These are phyloP conservation scores for Globisporangium paroecandrum DNA, from an alignment of 352 stramenopile species.

Conservation along the genomic window DNA sequence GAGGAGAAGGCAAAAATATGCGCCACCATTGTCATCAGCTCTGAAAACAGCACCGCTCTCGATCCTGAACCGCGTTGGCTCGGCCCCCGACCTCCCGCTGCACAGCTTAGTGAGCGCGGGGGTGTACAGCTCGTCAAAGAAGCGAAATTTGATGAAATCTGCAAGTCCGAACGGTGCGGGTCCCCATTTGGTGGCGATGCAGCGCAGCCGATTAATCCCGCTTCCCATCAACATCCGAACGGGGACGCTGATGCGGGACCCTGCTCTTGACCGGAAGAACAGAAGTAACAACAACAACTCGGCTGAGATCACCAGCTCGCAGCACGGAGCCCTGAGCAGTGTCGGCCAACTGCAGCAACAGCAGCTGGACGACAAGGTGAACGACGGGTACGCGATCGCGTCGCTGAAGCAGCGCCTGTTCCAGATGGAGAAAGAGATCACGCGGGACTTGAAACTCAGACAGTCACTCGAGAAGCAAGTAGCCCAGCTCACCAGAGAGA, in stretches of 20 bases:
- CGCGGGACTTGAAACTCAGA: constrained; percentile 18
- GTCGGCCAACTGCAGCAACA: constrained; percentile 22
- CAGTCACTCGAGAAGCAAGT: constrained; percentile 41
- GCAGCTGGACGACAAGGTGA: constrained; percentile 22
- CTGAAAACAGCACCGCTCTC: constrained; percentile 16
- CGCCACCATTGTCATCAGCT: not conserved
- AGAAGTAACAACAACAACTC: constrained; percentile 14
- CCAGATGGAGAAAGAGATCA: constrained; percentile 42
- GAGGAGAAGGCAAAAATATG: not conserved
- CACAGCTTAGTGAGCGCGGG: constrained; percentile 42
- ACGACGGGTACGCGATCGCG: constrained; percentile 40
- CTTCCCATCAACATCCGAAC: constrained; percentile 50
- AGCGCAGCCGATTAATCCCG: constrained; percentile 57
- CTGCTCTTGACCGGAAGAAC: not conserved
- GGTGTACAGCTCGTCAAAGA: constrained; percentile 72
- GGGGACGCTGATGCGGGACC: constrained; percentile 24
- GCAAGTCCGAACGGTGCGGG: constrained; percentile 25
- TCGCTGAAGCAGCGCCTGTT: constrained; percentile 44
- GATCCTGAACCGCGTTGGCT: constrained; percentile 60
- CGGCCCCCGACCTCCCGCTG: constrained; percentile 55
- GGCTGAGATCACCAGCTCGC: constrained; percentile 1
- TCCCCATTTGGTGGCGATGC: constrained; percentile 37
- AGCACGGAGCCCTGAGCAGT: not conserved
- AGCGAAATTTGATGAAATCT: constrained; percentile 34
- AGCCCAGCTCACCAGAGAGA: constrained; percentile 32